Evolutionary conservation across 345 rosid species (phyloP).

Genomic region (Stellera chamaejasme): DNA sequence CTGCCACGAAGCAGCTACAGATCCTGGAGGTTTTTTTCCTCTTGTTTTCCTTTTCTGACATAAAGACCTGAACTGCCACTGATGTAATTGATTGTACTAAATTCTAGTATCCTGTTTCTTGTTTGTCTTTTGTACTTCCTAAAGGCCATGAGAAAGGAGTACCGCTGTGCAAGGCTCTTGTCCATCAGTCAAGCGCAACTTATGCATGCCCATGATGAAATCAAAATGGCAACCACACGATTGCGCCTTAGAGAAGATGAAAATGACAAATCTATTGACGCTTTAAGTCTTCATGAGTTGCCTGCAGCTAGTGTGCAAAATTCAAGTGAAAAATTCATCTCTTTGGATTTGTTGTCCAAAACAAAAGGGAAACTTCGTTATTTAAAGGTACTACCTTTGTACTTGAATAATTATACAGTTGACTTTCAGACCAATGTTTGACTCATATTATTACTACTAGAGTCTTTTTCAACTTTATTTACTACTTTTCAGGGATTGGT

Average conservation of each 20-base stretch:
- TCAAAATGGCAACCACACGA: slow-evolving; percentile 89
- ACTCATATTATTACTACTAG: neutral
- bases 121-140: slow-evolving; percentile 4
- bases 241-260: slow-evolving; percentile 70
- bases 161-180: slow-evolving; percentile 68
- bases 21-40: slow-evolving; percentile 57
- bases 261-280: slow-evolving; percentile 65
- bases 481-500: slow-evolving; percentile 58
- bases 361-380: slow-evolving; percentile 86
- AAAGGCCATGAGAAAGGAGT: slow-evolving; percentile 88
- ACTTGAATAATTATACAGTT: too few species aligned
- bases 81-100: slow-evolving; percentile 6
- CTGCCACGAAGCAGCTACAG: slow-evolving; percentile 65
- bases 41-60: slow-evolving; percentile 9
- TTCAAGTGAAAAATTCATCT: slow-evolving; percentile 71
- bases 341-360: slow-evolving; percentile 47
- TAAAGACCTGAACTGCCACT: slow-evolving; percentile 1
- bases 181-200: slow-evolving; percentile 79
- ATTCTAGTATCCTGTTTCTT: slow-evolving; percentile 18
- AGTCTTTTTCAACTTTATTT: neutral
- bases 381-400: slow-evolving; percentile 50
- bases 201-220: slow-evolving; percentile 82
- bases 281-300: slow-evolving; percentile 65
- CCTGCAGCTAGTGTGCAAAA: slow-evolving; percentile 64
- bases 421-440: neutral